Conservation (phyloP, 1,284 basidiomycete species). For the Malassezia yamatoensis region DNA sequence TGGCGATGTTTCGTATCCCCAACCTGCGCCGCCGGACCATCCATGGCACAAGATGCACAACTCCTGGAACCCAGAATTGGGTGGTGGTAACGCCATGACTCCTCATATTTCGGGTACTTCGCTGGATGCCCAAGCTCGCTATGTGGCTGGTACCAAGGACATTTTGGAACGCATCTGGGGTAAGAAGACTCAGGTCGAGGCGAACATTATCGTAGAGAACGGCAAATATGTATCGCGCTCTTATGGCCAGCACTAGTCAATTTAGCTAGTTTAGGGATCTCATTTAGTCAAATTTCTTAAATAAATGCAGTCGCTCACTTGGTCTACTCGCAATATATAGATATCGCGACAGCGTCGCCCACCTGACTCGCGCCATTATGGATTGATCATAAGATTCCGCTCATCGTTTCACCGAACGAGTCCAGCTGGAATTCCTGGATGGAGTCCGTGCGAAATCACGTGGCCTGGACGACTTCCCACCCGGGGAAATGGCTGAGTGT, state of each 20-base stretch:
- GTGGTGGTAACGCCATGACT: slow-evolving; percentile 56
- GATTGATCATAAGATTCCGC: too few relatives aligned
- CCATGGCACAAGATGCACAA: slow-evolving; percentile 68
- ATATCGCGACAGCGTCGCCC: too few relatives aligned
- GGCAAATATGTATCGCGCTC: slow-evolving; percentile 46
- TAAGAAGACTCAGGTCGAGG: slow-evolving; percentile 56
- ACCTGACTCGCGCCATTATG: too few relatives aligned
- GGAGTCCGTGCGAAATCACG: too few relatives aligned
- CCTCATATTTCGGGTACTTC: slow-evolving; percentile 55
- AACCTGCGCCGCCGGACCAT: slow-evolving; percentile 62
- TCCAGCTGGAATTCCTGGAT: too few relatives aligned
- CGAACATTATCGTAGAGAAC: slow-evolving; percentile 61
- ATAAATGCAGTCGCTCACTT: too few relatives aligned
- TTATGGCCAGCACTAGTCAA: slow-evolving; percentile 31
- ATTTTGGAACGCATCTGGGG: slow-evolving; percentile 71
- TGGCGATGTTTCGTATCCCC: slow-evolving; percentile 48
- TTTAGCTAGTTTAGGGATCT: background rate
- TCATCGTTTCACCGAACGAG: too few relatives aligned
- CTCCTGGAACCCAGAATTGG: slow-evolving; percentile 57
- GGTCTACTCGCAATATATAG: too few relatives aligned
- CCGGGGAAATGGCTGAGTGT: too few relatives aligned
- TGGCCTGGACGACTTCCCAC: too few relatives aligned
- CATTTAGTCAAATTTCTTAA: background rate
- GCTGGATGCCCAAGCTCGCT: slow-evolving; percentile 78
- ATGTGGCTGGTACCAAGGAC: slow-evolving; percentile 67